Percentiles rank a stretch among this genome's conserved stretches.
phyloP scores from a whole-genome alignment of 2,329 filamentous ascomycete species.

The Fusarium illudens region DNA sequence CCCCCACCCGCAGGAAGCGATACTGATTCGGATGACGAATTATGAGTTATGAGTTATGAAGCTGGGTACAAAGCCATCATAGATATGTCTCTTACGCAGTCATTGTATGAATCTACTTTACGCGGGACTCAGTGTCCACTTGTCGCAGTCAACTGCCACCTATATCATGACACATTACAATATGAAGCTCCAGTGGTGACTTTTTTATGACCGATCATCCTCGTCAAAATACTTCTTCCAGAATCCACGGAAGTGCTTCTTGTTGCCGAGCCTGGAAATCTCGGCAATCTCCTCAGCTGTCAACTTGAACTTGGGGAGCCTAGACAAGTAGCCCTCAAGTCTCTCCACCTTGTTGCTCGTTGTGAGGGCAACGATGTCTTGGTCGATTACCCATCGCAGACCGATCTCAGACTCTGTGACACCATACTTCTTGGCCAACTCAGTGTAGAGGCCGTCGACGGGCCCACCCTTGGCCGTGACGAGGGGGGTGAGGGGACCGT shows the following conservation, averaged over 20 bases:
- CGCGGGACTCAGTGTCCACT: not conserved
- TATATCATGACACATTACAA: not conserved
- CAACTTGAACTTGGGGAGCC: constrained; percentile 64
- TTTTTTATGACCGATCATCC: constrained; percentile 57
- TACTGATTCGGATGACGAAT: constrained; percentile 65
- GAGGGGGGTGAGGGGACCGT: constrained; percentile 63
- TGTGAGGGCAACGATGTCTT: constrained; percentile 66
- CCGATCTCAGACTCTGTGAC: constrained; percentile 65
- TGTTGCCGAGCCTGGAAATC: constrained; percentile 62
- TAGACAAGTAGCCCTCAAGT: constrained; percentile 63
- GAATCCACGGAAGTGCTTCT: constrained; percentile 70
- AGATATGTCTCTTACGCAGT: not conserved
- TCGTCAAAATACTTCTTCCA: constrained; percentile 62
- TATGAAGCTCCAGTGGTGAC: not conserved
- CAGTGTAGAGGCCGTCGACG: constrained; percentile 59
- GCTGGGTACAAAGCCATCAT: not conserved
- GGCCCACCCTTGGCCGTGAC: constrained; percentile 60
- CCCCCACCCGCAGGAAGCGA: constrained; percentile 51
- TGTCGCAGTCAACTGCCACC: not conserved
- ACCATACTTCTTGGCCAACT: constrained; percentile 65
- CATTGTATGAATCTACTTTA: constrained; percentile 4
- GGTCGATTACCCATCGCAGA: constrained; percentile 68
- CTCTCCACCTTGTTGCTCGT: constrained; percentile 67
- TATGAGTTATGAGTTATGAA: constrained; percentile 48
- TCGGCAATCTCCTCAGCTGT: constrained; percentile 65